These are phyloP conservation scores for Eucalyptus pauciflora DNA, from an alignment of 345 rosid genomes.

Conservation along the genomic window DNA sequence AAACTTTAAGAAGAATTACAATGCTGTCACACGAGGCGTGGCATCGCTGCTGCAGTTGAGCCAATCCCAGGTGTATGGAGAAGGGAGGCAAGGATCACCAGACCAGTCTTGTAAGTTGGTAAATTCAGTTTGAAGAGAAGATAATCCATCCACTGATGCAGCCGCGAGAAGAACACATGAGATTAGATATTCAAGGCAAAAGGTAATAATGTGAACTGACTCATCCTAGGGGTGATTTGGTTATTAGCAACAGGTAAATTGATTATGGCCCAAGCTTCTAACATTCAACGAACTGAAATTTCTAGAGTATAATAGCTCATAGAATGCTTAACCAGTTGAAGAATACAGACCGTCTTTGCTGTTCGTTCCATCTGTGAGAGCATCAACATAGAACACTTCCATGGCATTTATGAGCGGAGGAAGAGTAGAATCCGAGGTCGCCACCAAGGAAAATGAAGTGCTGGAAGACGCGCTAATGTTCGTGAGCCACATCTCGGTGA, in stretches of 20 bases:
- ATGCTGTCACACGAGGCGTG: conserved; percentile 24
- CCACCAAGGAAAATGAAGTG: conserved; percentile 11
- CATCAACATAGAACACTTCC: conserved; percentile 15
- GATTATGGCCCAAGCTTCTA: background rate
- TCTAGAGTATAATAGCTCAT: background rate
- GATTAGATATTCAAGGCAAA: background rate
- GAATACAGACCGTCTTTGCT: conserved; percentile 13
- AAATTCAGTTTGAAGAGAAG: background rate
- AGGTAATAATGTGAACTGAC: background rate
- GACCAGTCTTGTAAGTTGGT: conserved; percentile 6
- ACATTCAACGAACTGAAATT: background rate
- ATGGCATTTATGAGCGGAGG: conserved; percentile 41
- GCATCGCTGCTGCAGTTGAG: conserved; percentile 15
- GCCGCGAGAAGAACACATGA: background rate
- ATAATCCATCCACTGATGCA: conserved; percentile 18
- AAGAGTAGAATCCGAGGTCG: conserved; percentile 22
- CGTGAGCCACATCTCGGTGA: background rate
- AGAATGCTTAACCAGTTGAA: background rate
- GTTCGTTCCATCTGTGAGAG: conserved; percentile 14
- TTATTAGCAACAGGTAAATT: background rate
- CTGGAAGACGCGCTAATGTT: conserved; percentile 12
- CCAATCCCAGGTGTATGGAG: conserved; percentile 36
- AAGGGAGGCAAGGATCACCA: conserved; percentile 51
- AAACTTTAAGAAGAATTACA: conserved; percentile 6
- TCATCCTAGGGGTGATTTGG: background rate